Conservation (phyloP, 1,284 basidiomycete species). For the Trichosporon inkin region DNA sequence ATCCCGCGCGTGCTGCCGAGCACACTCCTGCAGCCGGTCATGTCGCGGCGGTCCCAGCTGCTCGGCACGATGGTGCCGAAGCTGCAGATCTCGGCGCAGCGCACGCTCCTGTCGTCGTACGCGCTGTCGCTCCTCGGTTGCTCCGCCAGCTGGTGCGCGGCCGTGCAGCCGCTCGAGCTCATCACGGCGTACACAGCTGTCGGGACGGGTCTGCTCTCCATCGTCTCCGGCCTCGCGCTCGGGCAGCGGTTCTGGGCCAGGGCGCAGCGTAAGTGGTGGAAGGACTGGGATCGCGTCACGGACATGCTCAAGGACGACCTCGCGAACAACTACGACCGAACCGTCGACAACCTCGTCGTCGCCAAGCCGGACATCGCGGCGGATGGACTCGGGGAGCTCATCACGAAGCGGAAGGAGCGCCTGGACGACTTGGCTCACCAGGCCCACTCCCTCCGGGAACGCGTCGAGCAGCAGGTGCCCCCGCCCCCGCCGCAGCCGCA, state of each 20-base stretch:
- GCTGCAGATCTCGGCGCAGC: conserved; percentile 66
- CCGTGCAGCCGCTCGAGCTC: conserved; percentile 33
- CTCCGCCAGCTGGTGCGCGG: conserved; percentile 48
- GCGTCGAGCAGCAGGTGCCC: not conserved
- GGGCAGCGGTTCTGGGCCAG: conserved; percentile 67
- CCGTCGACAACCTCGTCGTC: conserved; percentile 38
- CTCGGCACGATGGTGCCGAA: conserved; percentile 57
- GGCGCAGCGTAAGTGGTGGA: conserved; percentile 67
- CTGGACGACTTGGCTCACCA: conserved; percentile 50
- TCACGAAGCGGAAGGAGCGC: conserved; percentile 50
- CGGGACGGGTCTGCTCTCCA: conserved; percentile 60
- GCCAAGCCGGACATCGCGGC: conserved; percentile 39
- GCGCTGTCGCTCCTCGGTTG: conserved; percentile 45
- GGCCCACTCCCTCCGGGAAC: not conserved
- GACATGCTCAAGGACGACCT: conserved; percentile 69
- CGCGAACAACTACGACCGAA: conserved; percentile 56
- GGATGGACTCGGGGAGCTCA: conserved; percentile 54
- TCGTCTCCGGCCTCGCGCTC: conserved; percentile 60
- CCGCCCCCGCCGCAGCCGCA: not conserved
- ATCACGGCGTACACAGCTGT: conserved; percentile 54
- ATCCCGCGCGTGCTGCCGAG: conserved; percentile 55
- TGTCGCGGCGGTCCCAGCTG: conserved; percentile 60
- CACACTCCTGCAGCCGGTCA: conserved; percentile 59
- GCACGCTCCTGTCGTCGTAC: conserved; percentile 56
- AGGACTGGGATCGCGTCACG: conserved; percentile 65